Evolutionary conservation across 331 rosid species (phyloP).

Genomic region (Cydonia oblonga): DNA sequence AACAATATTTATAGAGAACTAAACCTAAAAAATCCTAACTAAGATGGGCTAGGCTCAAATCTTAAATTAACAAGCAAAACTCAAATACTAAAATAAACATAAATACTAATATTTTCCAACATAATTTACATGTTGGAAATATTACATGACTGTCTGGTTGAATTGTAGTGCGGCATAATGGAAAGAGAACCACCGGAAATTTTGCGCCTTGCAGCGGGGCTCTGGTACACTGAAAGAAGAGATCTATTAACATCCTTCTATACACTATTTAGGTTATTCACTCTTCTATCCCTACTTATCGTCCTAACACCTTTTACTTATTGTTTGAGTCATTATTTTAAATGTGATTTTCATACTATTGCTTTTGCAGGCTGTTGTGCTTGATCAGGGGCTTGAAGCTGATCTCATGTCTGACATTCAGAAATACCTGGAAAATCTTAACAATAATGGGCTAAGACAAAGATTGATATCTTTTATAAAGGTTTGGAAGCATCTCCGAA

Average conservation of each 20-base stretch:
- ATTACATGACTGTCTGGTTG: neutral
- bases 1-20: no score
- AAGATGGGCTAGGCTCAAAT: no score
- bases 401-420: constrained; percentile 69
- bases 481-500: constrained; percentile 28
- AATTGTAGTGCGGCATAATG: constrained; percentile 74
- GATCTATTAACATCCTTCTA: constrained; percentile 75
- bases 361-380: constrained; percentile 76
- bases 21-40: no score
- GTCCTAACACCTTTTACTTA: constrained; percentile 1
- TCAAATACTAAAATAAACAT: no score
- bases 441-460: constrained; percentile 67
- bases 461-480: constrained; percentile 74
- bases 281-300: constrained; percentile 8
- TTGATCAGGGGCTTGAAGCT: constrained; percentile 84
- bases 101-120: no score
- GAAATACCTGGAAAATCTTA: constrained; percentile 73
- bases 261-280: constrained; percentile 67
- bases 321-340: neutral
- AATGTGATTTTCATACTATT: constrained; percentile 10
- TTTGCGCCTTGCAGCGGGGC: constrained; percentile 78
- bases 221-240: constrained; percentile 95
- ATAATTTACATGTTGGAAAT: neutral
- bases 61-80: no score
- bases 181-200: constrained; percentile 79